These are phyloP conservation scores for Ilyonectria mors-panacis DNA, from an alignment of 2,329 filamentous ascomycete species.

Conservation along the genomic window DNA sequence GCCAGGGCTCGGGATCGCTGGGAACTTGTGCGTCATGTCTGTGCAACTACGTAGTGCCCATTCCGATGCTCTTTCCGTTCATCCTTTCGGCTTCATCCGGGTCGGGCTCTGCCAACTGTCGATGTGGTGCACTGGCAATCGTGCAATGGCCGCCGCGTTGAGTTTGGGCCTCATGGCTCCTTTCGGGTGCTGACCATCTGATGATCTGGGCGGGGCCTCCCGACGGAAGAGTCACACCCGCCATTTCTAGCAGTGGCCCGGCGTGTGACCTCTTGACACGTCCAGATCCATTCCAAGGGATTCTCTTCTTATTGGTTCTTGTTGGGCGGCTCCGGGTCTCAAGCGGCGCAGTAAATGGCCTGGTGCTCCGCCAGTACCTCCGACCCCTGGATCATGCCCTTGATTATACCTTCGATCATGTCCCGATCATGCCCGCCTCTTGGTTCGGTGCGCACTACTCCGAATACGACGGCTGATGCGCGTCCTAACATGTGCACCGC, in stretches of 20 bases:
- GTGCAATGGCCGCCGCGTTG: neutral
- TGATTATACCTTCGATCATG: neutral
- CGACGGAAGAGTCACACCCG: constrained; percentile 22
- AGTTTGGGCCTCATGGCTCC: constrained; percentile 11
- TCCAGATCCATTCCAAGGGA: constrained; percentile 8
- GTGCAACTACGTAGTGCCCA: neutral
- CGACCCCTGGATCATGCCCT: neutral
- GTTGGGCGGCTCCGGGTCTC: neutral
- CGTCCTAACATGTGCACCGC: neutral
- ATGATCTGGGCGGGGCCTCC: constrained; percentile 26
- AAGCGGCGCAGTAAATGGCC: constrained; percentile 20
- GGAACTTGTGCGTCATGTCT: neutral
- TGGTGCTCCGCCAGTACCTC: constrained; percentile 2
- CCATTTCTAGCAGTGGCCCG: constrained; percentile 5
- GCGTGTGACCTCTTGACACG: constrained; percentile 17
- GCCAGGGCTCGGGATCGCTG: neutral
- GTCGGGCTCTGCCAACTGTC: constrained; percentile 10
- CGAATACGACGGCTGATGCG: neutral
- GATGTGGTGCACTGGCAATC: neutral
- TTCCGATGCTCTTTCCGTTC: neutral
- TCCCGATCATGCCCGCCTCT: neutral
- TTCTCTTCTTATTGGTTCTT: constrained; percentile 7
- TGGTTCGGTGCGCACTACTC: neutral
- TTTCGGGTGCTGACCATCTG: constrained; percentile 26
- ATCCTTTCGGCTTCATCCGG: constrained; percentile 3